Evolutionary conservation across 2,329 filamentous ascomycete genomes (phyloP).

Genomic region (Penicillium decumbens): DNA sequence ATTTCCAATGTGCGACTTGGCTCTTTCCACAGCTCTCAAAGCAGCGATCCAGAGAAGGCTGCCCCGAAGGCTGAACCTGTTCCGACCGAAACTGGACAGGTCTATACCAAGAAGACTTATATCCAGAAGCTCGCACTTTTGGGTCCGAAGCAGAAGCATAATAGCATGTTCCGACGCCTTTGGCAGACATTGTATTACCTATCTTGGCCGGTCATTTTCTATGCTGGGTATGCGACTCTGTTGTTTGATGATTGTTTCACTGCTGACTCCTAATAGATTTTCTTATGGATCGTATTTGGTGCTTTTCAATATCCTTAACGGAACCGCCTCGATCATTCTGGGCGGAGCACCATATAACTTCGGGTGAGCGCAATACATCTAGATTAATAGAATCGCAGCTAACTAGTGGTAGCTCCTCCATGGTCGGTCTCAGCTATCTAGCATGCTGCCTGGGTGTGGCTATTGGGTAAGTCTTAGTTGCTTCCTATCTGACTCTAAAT

Average conservation of each 20-base stretch:
- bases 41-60: conserved; percentile 20
- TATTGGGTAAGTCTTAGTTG: conserved; percentile 23
- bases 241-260: conserved; percentile 3
- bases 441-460: conserved; percentile 34
- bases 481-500: background rate
- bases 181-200: conserved; percentile 35
- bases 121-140: conserved; percentile 32
- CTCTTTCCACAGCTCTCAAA: conserved; percentile 10
- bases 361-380: conserved; percentile 16
- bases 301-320: conserved; percentile 41
- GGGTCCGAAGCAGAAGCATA: conserved; percentile 25
- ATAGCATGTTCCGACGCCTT: conserved; percentile 32
- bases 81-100: conserved; percentile 14
- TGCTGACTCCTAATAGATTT: conserved; percentile 20
- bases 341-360: conserved; percentile 37
- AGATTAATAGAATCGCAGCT: conserved; percentile 5
- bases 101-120: conserved; percentile 32
- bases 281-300: conserved; percentile 40
- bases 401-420: conserved; percentile 29
- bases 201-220: conserved; percentile 40
- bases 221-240: conserved; percentile 29
- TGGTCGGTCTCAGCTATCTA: conserved; percentile 39
- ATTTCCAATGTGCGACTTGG: conserved; percentile 2
- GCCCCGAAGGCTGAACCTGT: conserved; percentile 5
- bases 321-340: conserved; percentile 37